These are phyloP conservation scores for Santalum album DNA, from an alignment of 164 flowering plant genomes.

Conservation along the genomic window DNA sequence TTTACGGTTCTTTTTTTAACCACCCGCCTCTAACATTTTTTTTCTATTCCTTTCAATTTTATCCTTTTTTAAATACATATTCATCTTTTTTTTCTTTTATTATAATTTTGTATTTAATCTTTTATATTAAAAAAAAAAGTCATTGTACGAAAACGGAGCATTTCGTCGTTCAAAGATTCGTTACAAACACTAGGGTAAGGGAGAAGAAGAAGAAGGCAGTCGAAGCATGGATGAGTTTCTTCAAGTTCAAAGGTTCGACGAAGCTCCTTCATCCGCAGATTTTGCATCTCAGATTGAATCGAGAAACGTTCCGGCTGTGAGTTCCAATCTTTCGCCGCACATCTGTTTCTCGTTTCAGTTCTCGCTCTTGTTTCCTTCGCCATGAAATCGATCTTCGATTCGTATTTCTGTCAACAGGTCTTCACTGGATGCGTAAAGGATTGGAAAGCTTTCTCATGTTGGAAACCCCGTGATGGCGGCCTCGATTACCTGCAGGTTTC, in stretches of 20 bases:
- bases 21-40: too few relatives aligned
- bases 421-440: conserved; percentile 58
- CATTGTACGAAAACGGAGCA: too few relatives aligned
- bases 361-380: background rate
- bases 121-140: too few relatives aligned
- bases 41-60: too few relatives aligned
- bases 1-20: too few relatives aligned
- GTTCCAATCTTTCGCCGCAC: background rate
- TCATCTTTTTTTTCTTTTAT: too few relatives aligned
- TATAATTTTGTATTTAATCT: too few relatives aligned
- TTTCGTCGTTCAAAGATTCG: too few relatives aligned
- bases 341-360: background rate
- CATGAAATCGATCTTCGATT: background rate
- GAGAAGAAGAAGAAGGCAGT: background rate
- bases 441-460: conserved; percentile 58
- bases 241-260: conserved; percentile 23
- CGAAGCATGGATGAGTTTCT: conserved; percentile 31
- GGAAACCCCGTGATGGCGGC: conserved; percentile 76
- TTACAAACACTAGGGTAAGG: too few relatives aligned
- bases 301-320: conserved; percentile 68
- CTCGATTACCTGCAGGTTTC: conserved; percentile 72
- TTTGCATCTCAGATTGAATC: conserved; percentile 63
- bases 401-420: conserved; percentile 26
- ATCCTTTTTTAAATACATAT: too few relatives aligned
- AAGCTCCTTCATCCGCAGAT: conserved; percentile 33